These are phyloP conservation scores for Pythium rhizo-oryzae DNA, from an alignment of 352 stramenopile genomes.

Conservation along the genomic window DNA sequence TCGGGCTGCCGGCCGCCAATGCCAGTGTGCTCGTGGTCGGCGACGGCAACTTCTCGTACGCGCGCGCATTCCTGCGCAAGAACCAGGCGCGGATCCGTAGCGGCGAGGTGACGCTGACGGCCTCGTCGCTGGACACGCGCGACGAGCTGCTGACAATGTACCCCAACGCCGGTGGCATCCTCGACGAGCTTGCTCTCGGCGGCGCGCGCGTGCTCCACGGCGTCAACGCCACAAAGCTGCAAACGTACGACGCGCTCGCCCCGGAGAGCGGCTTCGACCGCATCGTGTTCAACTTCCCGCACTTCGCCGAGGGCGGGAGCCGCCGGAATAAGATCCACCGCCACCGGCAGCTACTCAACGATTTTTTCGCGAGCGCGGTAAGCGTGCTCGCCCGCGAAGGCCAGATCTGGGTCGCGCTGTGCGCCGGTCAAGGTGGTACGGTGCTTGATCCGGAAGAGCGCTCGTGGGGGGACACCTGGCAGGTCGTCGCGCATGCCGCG, in stretches of 20 bases:
- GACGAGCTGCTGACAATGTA: constrained; percentile 79
- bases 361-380: constrained; percentile 76
- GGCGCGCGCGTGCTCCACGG: constrained; percentile 61
- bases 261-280: constrained; percentile 46
- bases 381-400: constrained; percentile 53
- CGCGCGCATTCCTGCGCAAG: constrained; percentile 65
- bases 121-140: constrained; percentile 70
- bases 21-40: constrained; percentile 68
- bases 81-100: constrained; percentile 33
- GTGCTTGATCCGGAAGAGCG: constrained; percentile 63
- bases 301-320: constrained; percentile 75
- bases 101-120: constrained; percentile 41
- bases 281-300: constrained; percentile 89
- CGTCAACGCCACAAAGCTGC: constrained; percentile 74
- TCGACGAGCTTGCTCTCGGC: constrained; percentile 54
- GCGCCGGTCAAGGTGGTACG: constrained; percentile 78
- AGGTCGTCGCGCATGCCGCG: constrained; percentile 73
- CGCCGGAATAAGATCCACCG: constrained; percentile 85
- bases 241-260: constrained; percentile 35
- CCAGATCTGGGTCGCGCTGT: constrained; percentile 84
- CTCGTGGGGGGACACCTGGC: constrained; percentile 75
- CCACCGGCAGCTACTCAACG: constrained; percentile 71
- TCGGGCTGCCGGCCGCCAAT: constrained; percentile 33
- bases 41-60: constrained; percentile 88
- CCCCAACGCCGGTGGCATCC: constrained; percentile 50